These are phyloP conservation scores for Tetracladium setigerum DNA, from an alignment of 495 filamentous ascomycete genomes.

Conservation along the genomic window DNA sequence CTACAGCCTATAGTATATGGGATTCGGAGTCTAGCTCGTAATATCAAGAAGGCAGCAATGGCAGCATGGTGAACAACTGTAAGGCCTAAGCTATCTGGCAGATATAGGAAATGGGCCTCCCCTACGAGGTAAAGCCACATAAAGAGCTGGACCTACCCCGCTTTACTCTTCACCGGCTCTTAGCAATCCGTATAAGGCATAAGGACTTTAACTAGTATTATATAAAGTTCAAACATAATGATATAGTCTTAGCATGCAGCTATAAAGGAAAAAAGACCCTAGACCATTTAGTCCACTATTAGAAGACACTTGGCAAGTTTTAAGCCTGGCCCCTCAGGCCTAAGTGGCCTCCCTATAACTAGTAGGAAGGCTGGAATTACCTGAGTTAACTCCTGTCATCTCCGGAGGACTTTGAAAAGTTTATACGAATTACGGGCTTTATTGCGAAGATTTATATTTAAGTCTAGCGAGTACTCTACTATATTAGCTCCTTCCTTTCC, in stretches of 20 bases:
- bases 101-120: not conserved
- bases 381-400: too few relatives aligned
- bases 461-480: too few relatives aligned
- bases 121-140: not conserved
- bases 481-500: too few relatives aligned
- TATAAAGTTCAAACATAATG: too few relatives aligned
- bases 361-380: too few relatives aligned
- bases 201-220: not conserved
- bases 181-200: not conserved
- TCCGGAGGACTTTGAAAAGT: too few relatives aligned
- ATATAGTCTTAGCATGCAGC: not conserved
- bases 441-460: too few relatives aligned
- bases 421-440: too few relatives aligned
- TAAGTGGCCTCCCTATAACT: not conserved
- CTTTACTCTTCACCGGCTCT: not conserved
- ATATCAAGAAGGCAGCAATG: not conserved
- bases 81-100: not conserved
- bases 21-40: not conserved
- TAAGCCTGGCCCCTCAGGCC: not conserved
- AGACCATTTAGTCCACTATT: not conserved
- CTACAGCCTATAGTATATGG: not conserved
- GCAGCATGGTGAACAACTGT: not conserved
- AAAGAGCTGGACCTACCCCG: not conserved
- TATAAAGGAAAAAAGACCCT: not conserved
- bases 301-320: not conserved